phyloP scores from a whole-genome alignment of 2,329 filamentous ascomycete genomes.

The Sclerotinia subarctica region DNA sequence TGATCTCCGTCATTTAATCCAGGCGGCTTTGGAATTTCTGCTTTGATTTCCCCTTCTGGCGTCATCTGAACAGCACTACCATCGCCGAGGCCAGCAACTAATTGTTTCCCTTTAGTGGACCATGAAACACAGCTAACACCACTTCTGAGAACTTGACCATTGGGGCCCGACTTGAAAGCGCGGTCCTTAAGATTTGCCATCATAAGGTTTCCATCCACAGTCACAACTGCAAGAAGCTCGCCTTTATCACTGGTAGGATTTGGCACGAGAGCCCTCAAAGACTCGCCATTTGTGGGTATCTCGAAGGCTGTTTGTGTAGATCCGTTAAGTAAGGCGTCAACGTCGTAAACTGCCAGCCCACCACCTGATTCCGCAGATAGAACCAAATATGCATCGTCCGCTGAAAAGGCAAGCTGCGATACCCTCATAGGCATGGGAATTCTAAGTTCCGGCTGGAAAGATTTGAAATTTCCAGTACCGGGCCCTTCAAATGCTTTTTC shows the following conservation, averaged over 20 bases:
- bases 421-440: slow-evolving; percentile 72
- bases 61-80: slow-evolving; percentile 82
- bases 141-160: slow-evolving; percentile 64
- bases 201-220: slow-evolving; percentile 74
- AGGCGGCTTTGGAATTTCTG: slow-evolving; percentile 73
- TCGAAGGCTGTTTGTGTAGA: slow-evolving; percentile 68
- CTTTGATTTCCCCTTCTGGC: slow-evolving; percentile 73
- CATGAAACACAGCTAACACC: slow-evolving; percentile 83
- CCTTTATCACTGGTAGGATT: slow-evolving; percentile 75
- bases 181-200: slow-evolving; percentile 76
- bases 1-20: slow-evolving; percentile 60
- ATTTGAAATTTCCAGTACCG: slow-evolving; percentile 61
- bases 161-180: slow-evolving; percentile 53
- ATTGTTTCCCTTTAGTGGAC: slow-evolving; percentile 90
- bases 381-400: slow-evolving; percentile 82
- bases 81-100: slow-evolving; percentile 80
- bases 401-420: slow-evolving; percentile 85
- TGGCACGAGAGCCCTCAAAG: slow-evolving; percentile 70
- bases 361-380: slow-evolving; percentile 78
- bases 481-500: slow-evolving; percentile 68
- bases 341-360: slow-evolving; percentile 80
- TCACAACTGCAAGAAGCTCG: slow-evolving; percentile 76
- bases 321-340: slow-evolving; percentile 63
- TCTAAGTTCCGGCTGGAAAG: slow-evolving; percentile 70
- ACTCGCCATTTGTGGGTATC: slow-evolving; percentile 70